Evolutionary conservation across 345 rosid genomes (phyloP), one percentile per base, ranked within the genome.

Genomic region (Leavenworthia alabamica): DNA sequence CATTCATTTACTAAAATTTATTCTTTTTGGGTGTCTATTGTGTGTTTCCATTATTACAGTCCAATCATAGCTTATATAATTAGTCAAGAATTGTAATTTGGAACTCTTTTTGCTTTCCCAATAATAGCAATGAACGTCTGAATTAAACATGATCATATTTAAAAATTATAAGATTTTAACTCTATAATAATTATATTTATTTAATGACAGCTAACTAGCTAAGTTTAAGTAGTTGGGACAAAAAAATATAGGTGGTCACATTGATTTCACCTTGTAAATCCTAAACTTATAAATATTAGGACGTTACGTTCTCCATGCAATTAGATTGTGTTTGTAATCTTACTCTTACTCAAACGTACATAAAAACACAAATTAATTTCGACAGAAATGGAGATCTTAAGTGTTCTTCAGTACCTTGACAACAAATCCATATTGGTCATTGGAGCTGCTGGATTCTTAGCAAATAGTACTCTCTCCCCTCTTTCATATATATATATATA

Each of bases 381-480:
- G 58, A 70, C 58, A 3, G 68, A 54, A 14, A 63, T 23, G 60
- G 70, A 71, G 44, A 27, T 32, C 23, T 52, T 40, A 1, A 63
- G 65, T 71, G 64, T 71, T 47, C 69, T 71, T 55, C 43, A 64
- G 53, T 71, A 62, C 52, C 58, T 70, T 36, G 75, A 71, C 31
- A 71, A 71, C 65, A 71, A 71, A 63, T 62, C 65, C 32, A 63
- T 71, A 35, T 31, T 71, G 65, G 60, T 71, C 41, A 28, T 43
- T 42, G 75, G 75, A 56, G 75, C 75, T 41, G 68, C 75, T 50
- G 75, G 75, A 1, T 71, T 71, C 54, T 56, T 64, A 64, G 75
- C 71, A 40, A 71, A 71, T 11, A 64, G 75, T 71, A 71, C 28
- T 16, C 3, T 57, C n/a, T n/a, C n/a, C n/a, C n/a, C n/a, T n/a